Conservation (phyloP, 129 eudicot genomes). For the Tanacetum coccineum region DNA sequence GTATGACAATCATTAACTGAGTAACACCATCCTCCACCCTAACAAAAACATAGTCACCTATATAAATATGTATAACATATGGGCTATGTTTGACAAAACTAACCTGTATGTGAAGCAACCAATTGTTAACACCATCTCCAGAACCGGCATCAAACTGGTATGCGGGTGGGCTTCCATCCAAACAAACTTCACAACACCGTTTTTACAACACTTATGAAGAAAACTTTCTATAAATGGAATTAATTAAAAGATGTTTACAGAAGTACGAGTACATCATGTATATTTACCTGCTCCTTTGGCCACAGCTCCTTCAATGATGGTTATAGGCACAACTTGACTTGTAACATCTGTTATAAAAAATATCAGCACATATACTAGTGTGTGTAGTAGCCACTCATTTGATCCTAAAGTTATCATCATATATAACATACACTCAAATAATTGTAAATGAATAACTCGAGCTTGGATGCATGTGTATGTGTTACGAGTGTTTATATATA, state of each 20-base stretch:
- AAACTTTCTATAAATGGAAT: constrained; percentile 4
- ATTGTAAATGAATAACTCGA: neutral
- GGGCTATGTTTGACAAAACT: no score
- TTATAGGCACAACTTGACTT: constrained; percentile 25
- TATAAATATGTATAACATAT: neutral
- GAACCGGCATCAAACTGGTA: constrained; percentile 41
- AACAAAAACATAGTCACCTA: constrained; percentile 14
- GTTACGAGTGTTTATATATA: constrained; percentile 1
- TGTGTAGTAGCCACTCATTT: constrained; percentile 24
- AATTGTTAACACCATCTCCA: constrained; percentile 37
- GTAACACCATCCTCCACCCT: constrained; percentile 60
- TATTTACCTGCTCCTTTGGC: constrained; percentile 52
- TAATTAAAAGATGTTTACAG: neutral
- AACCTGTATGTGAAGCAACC: constrained; percentile 61
- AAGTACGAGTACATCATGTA: neutral
- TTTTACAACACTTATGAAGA: constrained; percentile 7
- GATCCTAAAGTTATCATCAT: constrained; percentile 15
- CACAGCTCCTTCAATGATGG: constrained; percentile 41
- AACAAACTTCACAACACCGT: constrained; percentile 39
- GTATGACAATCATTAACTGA: constrained; percentile 27
- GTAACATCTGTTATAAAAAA: constrained; percentile 26
- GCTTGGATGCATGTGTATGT: neutral
- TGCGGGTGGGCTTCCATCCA: constrained; percentile 66
- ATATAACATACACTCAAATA: neutral
- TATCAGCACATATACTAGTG: constrained; percentile 24